Base-by-base conservation (phyloP, 78 protist species). In the Dictyostelium brefeldianum region DNA sequence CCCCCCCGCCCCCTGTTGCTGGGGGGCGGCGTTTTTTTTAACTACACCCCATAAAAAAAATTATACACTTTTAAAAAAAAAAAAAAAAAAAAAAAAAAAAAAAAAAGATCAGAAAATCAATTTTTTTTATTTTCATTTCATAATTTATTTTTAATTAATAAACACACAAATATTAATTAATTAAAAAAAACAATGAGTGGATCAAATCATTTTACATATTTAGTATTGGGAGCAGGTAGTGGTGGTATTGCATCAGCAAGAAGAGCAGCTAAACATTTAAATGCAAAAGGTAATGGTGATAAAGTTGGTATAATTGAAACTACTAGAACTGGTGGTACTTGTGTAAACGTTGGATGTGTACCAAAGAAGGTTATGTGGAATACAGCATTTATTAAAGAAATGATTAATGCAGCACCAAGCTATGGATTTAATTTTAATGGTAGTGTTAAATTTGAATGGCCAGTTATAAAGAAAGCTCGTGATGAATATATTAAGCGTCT, bases 261-360 rank as follows among this genome's bases (percentile, higher is more conserved):
- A 46, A 82, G 97, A n/a, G 97, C 97, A 6, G 97, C 97, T 0
- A 48, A 48, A 69, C 81, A 96, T 54, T 67, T 67, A 31, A 67
- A 67, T 67, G 25, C 48, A 1, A 67, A 31, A 67, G 75, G 75
- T 67, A 67, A 67, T 4, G 97, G 97, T 27, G 90, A 36, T 1
- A 43, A 69, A 4, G 90, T 81, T 18, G 95, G 73, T 25, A 3
- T 96, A 25, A 27, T 96, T 25, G 97, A 96, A 51, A 46, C 48
- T 8, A 79, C 87, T 3, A 25, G 96, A 6, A 73, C 94, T 56
- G 98, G 98, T 43, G 98, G 98, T 25, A 98, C 99, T 3, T 98
- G 99, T 90, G 99, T 98, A 81, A 98, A 98, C 71, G 97, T 98
- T 5, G 99, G 99, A 27, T 98, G 99, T 81, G 99, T 98, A 22